A percentile compares a stretch with the other conserved stretches of the same genome.
These are phyloP conservation scores for Gleditsia sinensis DNA, from an alignment of 306 rosid genomes.

Conservation along the genomic window DNA sequence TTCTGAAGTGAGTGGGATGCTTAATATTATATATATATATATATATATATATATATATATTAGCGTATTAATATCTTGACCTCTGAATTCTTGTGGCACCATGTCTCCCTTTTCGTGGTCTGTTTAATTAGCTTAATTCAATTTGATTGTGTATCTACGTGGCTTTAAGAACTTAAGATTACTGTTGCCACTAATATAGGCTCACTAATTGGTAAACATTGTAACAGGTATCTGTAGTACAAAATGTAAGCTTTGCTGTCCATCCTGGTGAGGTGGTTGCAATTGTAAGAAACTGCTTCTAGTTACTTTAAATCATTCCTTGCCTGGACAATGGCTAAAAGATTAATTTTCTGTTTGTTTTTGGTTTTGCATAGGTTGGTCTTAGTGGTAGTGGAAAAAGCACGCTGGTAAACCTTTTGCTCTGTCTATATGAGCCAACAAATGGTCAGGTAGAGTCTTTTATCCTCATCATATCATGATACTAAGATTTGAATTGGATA, in stretches of 20 bases:
- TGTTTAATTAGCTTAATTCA: slow-evolving; percentile 17
- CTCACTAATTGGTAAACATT: slow-evolving; percentile 30
- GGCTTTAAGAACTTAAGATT: slow-evolving; percentile 28
- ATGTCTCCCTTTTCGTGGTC: slow-evolving; percentile 14
- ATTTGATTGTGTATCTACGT: slow-evolving; percentile 19
- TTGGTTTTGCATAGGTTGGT: slow-evolving; percentile 66
- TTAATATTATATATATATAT: too few species aligned
- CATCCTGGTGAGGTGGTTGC: slow-evolving; percentile 91
- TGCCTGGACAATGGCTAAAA: slow-evolving; percentile 29
- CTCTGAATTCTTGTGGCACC: background rate
- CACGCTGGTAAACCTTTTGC: slow-evolving; percentile 93
- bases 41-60: too few species aligned
- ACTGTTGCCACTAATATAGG: slow-evolving; percentile 32
- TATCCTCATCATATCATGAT: slow-evolving; percentile 8
- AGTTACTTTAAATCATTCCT: slow-evolving; percentile 29
- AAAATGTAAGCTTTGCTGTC: slow-evolving; percentile 65
- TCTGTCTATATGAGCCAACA: slow-evolving; percentile 92
- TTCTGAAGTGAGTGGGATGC: slow-evolving; percentile 11
- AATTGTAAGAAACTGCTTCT: slow-evolving; percentile 62
- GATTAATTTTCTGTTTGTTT: slow-evolving; percentile 32
- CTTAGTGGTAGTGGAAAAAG: slow-evolving; percentile 99
- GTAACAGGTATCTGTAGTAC: slow-evolving; percentile 81
- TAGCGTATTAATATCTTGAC: background rate
- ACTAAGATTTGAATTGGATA: background rate
- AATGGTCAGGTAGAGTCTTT: slow-evolving; percentile 77